Evolutionary conservation across 2,329 filamentous ascomycete genomes (phyloP), one percentile per base, ranked within the genome.

Genomic region (Colletotrichum sublineola): DNA sequence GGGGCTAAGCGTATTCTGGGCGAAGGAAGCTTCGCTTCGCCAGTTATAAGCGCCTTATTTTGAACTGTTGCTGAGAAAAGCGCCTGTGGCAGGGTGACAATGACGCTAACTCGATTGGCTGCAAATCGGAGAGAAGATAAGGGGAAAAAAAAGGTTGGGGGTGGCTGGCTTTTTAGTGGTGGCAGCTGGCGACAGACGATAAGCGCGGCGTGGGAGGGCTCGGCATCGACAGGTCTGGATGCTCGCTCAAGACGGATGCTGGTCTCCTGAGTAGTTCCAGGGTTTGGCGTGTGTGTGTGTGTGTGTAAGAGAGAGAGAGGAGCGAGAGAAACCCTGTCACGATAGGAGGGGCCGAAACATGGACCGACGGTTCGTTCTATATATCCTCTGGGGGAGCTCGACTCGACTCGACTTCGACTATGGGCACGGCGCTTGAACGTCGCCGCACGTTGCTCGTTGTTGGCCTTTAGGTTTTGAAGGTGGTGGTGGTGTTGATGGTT

Each of bases 131-230:
- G 46, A 24, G 7, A 20, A 44, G 6, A 12, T 31, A 15, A 31
- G 2, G 12, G 7, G 5, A 44, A 44, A 2, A 20, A 20, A n/a
- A 44, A 36, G 58, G 62, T 56, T 56, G 50, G 50, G 50, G 38
- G 48, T 64, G 65, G 53, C n/a, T 38, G 20, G 42, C 29, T 55
- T 73, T 52, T 64, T 42, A 56, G 70, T 73, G 70, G 70, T n/a
- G 48, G 61, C 70, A 73, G 70, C 70, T 73, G 70, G 70, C 61
- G 60, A 58, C 69, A 72, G 69, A 63, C 66, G 60, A 50, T 69
- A 69, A 48, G 69, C 69, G 65, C 69, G 52, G 31, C 38, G 52
- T 29, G 29, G 55, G 24, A 44, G 31, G 29, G 29, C 36, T 7
- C 24, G 15, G 42, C 46, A 56, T 61, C 29, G 52, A 56, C 33